phyloP scores from a whole-genome alignment of 208 protist genomes.

The Crithidia brevicula region DNA sequence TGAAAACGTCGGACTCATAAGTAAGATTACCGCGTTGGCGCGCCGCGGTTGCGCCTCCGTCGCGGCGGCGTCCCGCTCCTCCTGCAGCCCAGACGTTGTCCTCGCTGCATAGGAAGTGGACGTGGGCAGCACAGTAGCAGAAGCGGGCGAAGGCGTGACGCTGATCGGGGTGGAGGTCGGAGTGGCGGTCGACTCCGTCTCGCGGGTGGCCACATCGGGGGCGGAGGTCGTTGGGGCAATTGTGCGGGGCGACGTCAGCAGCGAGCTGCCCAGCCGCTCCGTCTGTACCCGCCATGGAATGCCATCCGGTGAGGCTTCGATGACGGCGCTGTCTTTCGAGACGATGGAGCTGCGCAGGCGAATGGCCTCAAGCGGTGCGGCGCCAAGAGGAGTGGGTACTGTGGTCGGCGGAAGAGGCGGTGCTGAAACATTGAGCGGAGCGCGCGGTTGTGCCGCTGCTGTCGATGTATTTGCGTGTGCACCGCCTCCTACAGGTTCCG shows the following conservation, averaged over 20 bases:
- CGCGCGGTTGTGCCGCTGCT: neutral
- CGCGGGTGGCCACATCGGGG: neutral
- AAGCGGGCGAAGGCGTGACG: too few relatives aligned
- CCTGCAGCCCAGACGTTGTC: neutral
- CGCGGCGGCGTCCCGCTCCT: neutral
- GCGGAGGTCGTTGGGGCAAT: neutral
- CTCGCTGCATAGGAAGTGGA: too few relatives aligned
- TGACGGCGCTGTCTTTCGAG: neutral
- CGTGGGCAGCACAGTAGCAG: too few relatives aligned
- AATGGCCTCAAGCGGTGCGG: conserved; percentile 2
- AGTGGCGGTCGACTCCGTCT: neutral
- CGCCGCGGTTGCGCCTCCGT: neutral
- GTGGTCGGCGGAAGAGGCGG: neutral
- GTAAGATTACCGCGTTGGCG: conserved; percentile 12
- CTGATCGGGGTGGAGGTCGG: neutral
- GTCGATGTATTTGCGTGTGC: too few relatives aligned
- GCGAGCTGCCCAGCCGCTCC: conserved; percentile 7
- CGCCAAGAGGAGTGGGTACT: neutral
- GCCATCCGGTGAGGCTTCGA: neutral
- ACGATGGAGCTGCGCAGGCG: conserved; percentile 13
- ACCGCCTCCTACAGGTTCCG: too few relatives aligned
- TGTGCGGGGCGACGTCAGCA: neutral
- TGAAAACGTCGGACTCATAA: conserved; percentile 23
- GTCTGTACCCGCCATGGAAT: conserved; percentile 12
- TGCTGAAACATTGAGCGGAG: neutral